Evolutionary conservation across 352 stramenopile genomes (phyloP).

Genomic region (Bremia lactucae): DNA sequence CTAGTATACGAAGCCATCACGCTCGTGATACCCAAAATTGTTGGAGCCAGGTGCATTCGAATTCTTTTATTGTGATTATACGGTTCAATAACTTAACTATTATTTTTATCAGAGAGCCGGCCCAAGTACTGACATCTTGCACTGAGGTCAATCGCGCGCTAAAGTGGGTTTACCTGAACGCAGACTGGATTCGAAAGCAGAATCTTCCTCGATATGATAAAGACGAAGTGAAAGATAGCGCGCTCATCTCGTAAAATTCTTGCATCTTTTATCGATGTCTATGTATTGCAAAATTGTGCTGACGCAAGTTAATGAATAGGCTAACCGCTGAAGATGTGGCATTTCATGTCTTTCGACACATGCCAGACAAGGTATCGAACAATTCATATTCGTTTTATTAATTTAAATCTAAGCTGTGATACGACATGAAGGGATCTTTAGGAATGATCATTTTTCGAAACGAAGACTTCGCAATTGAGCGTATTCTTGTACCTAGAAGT

Average conservation of each 20-base stretch:
- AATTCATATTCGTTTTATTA: no score
- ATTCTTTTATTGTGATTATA: no score
- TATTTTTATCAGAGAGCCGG: conserved; percentile 36
- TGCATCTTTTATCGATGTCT: no score
- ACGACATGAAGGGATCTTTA: conserved; percentile 28
- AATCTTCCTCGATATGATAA: conserved; percentile 30
- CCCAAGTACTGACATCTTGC: conserved; percentile 54
- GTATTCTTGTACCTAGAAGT: conserved; percentile 46
- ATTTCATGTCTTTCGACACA: conserved; percentile 81
- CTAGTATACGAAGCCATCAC: conserved; percentile 74
- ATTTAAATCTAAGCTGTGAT: no score
- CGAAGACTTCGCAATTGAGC: conserved; percentile 42
- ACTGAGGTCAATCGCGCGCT: conserved; percentile 59
- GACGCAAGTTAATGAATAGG: conserved; percentile 12
- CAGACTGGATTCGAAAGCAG: conserved; percentile 73
- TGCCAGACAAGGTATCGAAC: conserved; percentile 83
- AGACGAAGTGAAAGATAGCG: conserved; percentile 8
- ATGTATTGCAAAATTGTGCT: conserved; percentile 1
- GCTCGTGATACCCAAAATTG: conserved; percentile 66
- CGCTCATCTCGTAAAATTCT: conserved; percentile 30
- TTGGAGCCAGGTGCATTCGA: conserved; percentile 33
- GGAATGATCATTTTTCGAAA: conserved; percentile 48
- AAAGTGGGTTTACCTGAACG: conserved; percentile 85
- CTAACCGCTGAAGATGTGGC: conserved; percentile 45
- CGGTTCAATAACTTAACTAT: no score